phyloP scores from a whole-genome alignment of 108 stramenopile genomes.

The Cyclostephanos tholiformis region DNA sequence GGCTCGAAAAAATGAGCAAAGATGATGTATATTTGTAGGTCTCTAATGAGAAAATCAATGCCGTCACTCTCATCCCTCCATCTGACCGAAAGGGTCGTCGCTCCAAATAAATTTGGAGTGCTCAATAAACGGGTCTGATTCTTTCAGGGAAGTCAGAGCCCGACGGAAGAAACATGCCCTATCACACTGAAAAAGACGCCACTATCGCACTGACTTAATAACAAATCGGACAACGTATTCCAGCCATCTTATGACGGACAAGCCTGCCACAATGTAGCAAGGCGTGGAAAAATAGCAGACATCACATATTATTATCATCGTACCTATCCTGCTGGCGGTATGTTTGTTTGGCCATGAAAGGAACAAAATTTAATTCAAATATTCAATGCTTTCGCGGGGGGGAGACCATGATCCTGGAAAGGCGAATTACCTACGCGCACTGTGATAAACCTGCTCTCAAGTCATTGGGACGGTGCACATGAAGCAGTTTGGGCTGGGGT shows the following conservation, averaged over 20 bases:
- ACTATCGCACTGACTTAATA: not conserved
- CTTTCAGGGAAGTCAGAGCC: no score
- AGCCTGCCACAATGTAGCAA: not conserved
- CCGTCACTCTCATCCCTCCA: not conserved
- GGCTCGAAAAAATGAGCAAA: not conserved
- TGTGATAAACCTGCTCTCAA: no score
- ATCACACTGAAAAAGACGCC: not conserved
- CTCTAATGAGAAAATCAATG: not conserved
- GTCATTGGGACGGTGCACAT: no score
- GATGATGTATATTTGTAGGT: not conserved
- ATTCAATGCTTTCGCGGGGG: not conserved
- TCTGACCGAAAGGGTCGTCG: no score
- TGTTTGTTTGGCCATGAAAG: not conserved
- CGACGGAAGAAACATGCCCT: no score
- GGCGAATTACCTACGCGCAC: no score
- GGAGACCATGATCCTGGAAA: not conserved
- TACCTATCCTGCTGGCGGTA: not conserved
- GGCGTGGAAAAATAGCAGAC: not conserved
- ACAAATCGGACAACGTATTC: not conserved
- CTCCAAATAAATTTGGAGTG: no score
- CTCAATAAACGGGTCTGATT: no score
- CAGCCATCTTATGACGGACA: not conserved
- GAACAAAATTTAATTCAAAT: not conserved
- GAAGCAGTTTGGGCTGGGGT: no score
- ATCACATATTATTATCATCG: not conserved